Evolutionary conservation across 2,329 filamentous ascomycete species (phyloP), one percentile per base, ranked within the genome.

Genomic region (Cryphonectria radicalis): DNA sequence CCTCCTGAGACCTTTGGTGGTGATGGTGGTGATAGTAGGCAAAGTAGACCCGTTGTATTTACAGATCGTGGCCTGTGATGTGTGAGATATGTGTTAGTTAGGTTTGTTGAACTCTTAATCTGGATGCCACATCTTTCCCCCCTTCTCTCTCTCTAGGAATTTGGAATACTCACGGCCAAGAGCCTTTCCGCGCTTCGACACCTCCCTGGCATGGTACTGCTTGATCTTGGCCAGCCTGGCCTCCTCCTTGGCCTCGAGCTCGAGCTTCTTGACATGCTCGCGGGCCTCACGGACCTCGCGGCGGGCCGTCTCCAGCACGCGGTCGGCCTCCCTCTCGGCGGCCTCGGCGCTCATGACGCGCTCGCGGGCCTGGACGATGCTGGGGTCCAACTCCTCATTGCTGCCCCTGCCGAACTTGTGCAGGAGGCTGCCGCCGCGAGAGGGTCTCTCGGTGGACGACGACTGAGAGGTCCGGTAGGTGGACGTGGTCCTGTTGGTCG

Each of bases 181-280:
- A n/a, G 87, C 85, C 80, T 90, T 89, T n/a, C 89, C 90, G 67
- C 90, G 84, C 87, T 91, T 92, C 7, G 88, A 89, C 42, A 92
- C 86, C 76, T 89, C 87, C 75, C 84, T 85, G 0, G 90, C 91
- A 77, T 92, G 88, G 67, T 85, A 84, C 80, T 91, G 86, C 86
- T 93, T 92, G 67, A 92, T 87, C 85, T 89, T 91, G 1, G 90
- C 90, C 59, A 86, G 79, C 32, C 90, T 82, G 1, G 90, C 88
- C 77, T 91, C 89, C 80, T 91, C 89, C 75, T 84, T 85, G 1
- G 90, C 90, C 81, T 93, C 91, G 67, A 84, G 78, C 82, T 92
- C 91, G 4, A 93, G 80, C 19, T 84, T 80, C 81, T 86, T 88
- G 2, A 92, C 88, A 73, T 92, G 86, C 63, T 90, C 89, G 43